Evolutionary conservation across 2,329 filamentous ascomycete genomes (phyloP).

Genomic region (Myriosclerotinia curreyana): DNA sequence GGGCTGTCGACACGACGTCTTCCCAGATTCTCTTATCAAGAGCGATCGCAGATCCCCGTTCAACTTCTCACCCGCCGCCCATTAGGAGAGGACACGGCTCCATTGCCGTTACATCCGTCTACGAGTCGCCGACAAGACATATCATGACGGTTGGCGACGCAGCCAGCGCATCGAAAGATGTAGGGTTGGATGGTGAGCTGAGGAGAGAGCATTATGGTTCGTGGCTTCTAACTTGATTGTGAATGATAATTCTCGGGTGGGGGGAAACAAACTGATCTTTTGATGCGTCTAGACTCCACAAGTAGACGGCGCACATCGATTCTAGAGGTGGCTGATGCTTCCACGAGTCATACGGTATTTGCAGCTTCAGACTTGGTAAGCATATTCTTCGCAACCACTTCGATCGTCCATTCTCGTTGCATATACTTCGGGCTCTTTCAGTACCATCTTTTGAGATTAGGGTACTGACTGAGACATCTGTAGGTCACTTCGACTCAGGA

Average conservation of each 20-base stretch:
- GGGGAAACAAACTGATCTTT: neutral
- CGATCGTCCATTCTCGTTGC: neutral
- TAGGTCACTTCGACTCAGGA: constrained; percentile 5
- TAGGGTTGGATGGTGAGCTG: constrained; percentile 9
- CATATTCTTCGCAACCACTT: neutral
- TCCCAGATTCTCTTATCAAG: constrained; percentile 48
- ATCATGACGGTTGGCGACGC: constrained; percentile 35
- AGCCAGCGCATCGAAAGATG: constrained; percentile 17
- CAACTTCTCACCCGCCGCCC: constrained; percentile 20
- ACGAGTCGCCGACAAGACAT: constrained; percentile 33
- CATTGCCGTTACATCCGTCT: constrained; percentile 32
- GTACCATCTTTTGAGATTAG: neutral
- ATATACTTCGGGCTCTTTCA: neutral
- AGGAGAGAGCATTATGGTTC: neutral
- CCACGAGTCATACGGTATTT: neutral
- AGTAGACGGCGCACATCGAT: neutral
- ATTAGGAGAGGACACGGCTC: constrained; percentile 5
- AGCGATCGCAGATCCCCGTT: constrained; percentile 42
- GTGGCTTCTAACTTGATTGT: neutral
- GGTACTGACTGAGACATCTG: neutral
- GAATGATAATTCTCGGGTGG: neutral
- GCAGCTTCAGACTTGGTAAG: constrained; percentile 8
- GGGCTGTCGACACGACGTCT: constrained; percentile 43
- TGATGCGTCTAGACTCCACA: neutral
- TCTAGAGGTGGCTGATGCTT: neutral